These are phyloP conservation scores for Allodekkera sacchari DNA, from an alignment of 805 yeast species.

Conservation along the genomic window DNA sequence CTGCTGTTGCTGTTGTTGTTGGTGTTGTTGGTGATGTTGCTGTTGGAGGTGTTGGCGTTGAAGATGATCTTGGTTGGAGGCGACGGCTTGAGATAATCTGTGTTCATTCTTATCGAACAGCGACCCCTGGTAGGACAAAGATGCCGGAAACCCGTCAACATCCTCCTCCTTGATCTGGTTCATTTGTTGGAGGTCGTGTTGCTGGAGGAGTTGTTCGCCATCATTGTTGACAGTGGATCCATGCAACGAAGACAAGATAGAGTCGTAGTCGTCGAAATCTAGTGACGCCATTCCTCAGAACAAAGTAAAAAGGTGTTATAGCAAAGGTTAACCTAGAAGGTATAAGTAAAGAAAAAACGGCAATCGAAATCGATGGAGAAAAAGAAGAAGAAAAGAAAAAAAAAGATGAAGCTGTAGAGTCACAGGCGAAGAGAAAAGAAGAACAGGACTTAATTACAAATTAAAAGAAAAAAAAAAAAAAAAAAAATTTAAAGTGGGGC, in stretches of 20 bases:
- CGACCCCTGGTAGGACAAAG: too few species aligned
- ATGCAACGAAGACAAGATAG: constrained; percentile 20
- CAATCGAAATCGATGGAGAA: neutral
- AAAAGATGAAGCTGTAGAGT: neutral
- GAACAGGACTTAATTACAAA: neutral
- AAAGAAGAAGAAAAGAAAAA: neutral
- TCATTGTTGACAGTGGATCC: constrained; percentile 4
- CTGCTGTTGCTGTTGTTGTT: constrained; percentile 2
- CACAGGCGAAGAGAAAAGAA: neutral
- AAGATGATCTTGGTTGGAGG: too few species aligned
- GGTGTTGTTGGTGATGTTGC: constrained; percentile 5
- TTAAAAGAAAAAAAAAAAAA: neutral
- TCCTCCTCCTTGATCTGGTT: too few species aligned
- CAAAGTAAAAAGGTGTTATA: neutral
- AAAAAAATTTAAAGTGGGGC: neutral
- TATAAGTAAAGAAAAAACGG: neutral
- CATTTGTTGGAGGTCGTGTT: constrained; percentile 4
- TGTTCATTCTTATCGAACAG: too few species aligned
- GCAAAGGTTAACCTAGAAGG: neutral
- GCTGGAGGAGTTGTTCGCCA: constrained; percentile 6
- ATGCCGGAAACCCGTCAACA: too few species aligned
- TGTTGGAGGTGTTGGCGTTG: constrained; percentile 7
- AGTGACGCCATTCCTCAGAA: constrained; percentile 15
- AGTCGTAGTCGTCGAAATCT: constrained; percentile 24
- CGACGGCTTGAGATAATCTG: too few species aligned